These are phyloP conservation scores for Spizellomyces punctatus DNA, from an alignment of 192 early-diverging fungal genomes.

Conservation along the genomic window DNA sequence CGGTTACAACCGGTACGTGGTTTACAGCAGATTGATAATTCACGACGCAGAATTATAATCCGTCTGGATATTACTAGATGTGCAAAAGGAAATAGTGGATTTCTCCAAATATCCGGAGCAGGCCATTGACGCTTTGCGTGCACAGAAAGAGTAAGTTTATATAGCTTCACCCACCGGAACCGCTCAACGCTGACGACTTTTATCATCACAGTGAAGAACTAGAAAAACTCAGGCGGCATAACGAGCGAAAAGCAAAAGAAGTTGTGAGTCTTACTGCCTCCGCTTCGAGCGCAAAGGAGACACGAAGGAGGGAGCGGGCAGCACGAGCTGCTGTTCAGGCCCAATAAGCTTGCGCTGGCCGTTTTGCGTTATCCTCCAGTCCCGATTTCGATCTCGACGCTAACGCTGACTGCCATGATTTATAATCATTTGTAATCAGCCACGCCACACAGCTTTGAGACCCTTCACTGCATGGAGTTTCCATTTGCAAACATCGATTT, in stretches of 20 bases:
- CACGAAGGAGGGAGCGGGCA: neutral
- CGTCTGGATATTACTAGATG: neutral
- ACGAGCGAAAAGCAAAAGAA: slow-evolving; percentile 21
- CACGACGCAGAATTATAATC: neutral
- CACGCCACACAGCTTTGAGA: too few relatives aligned
- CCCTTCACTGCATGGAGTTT: too few relatives aligned
- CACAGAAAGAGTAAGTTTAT: slow-evolving; percentile 49
- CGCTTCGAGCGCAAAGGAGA: neutral
- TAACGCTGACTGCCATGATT: too few relatives aligned
- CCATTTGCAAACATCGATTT: too few relatives aligned
- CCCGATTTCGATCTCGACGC: too few relatives aligned
- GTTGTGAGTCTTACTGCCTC: slow-evolving; percentile 1
- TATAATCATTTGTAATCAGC: too few relatives aligned
- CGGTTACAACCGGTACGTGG: neutral
- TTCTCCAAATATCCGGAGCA: slow-evolving; percentile 37
- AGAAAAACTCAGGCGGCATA: slow-evolving; percentile 15
- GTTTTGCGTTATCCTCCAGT: too few relatives aligned
- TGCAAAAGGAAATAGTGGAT: slow-evolving; percentile 29
- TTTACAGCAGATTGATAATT: neutral
- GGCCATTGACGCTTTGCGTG: slow-evolving; percentile 42
- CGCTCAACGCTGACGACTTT: neutral
- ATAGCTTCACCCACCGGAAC: neutral
- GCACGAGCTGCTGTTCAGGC: too few relatives aligned
- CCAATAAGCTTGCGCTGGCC: too few relatives aligned
- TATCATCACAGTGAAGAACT: slow-evolving; percentile 26